Evolutionary conservation across 371 early-diverging fungal species (phyloP), one percentile per base, ranked within the genome.

Genomic region (Mortierella sp.): DNA sequence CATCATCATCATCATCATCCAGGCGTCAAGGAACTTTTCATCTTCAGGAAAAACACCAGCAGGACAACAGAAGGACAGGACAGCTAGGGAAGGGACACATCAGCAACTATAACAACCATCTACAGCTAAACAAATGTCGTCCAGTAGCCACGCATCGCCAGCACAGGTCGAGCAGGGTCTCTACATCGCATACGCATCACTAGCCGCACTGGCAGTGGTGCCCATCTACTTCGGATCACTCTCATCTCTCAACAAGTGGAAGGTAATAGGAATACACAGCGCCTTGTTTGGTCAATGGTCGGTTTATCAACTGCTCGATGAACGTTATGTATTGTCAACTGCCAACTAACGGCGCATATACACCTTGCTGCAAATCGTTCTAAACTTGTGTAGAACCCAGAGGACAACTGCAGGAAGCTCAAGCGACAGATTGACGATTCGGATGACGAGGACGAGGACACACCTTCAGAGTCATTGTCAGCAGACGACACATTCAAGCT

Each of bases 201-300:
- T 99, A 54, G 90, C 94, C 65, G 82, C 94, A 2, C 95, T 98
- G 95, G 98, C 99, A 14, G 87, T 96, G 5, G 82, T 92, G 70
- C 97, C 98, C 75, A 98, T 99, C 85, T 96, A 95, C 86, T 88
- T 90, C 80, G 99, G 98, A 34, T 96, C 98, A 26, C 91, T 91
- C 63, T 93, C 92, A 52, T 92, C 96, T 31, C 86, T 98, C 44
- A 92, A 92, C 70, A 90, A 91, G 54, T 92, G 95, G 84, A 96
- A 96, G 89, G 92, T 94, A 89, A 87, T 65, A 86, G 50, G 19
- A 7, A 76, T 38, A 38, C 42, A 31, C 58, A 45, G 19, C 7
- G 13, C 28, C n/a, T 58, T 11, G 3, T 28, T 58, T 60, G 28
- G 1, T 28, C 31, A 19, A 34, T 19, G 16, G 34, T 19, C 31